Evolutionary conservation across 768 basidiomycete species (phyloP).

Genomic region (Lactifluus pinguis): DNA sequence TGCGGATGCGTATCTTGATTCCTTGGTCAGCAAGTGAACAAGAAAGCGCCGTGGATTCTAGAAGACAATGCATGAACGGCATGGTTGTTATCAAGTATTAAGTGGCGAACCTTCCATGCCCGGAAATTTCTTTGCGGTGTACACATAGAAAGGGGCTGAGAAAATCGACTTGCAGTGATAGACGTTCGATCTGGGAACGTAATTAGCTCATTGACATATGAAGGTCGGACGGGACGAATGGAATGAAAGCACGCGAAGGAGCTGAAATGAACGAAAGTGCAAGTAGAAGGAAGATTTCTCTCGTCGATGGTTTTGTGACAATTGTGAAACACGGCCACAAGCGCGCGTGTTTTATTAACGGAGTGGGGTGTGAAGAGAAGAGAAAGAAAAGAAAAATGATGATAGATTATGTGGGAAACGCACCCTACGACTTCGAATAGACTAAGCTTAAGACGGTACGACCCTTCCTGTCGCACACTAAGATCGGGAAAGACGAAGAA

Average conservation of each 20-base stretch:
- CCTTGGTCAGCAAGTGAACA: slow-evolving; percentile 92
- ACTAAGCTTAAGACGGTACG: slow-evolving; percentile 64
- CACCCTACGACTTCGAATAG: slow-evolving; percentile 91
- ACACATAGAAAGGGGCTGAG: slow-evolving; percentile 87
- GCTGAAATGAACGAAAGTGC: background rate
- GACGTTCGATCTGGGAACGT: slow-evolving; percentile 56
- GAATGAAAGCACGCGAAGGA: slow-evolving; percentile 12
- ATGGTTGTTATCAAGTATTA: background rate
- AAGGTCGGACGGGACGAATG: background rate
- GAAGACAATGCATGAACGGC: slow-evolving; percentile 1
- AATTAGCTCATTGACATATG: background rate
- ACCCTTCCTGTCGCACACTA: slow-evolving; percentile 85
- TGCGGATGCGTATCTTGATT: slow-evolving; percentile 89
- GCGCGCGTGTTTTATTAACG: background rate
- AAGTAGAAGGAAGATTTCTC: slow-evolving; percentile 1
- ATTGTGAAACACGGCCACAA: slow-evolving; percentile 1
- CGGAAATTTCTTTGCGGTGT: slow-evolving; percentile 93
- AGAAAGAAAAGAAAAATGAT: background rate
- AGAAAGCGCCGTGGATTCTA: slow-evolving; percentile 84
- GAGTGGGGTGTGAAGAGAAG: slow-evolving; percentile 3
- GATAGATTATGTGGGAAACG: slow-evolving; percentile 28
- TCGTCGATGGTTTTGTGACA: background rate
- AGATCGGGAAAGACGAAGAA: slow-evolving; percentile 97
- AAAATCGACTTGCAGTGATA: slow-evolving; percentile 87
- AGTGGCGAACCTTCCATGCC: slow-evolving; percentile 77